phyloP scores from a whole-genome alignment of 1,284 basidiomycete genomes.

The Hemileia vastatrix region DNA sequence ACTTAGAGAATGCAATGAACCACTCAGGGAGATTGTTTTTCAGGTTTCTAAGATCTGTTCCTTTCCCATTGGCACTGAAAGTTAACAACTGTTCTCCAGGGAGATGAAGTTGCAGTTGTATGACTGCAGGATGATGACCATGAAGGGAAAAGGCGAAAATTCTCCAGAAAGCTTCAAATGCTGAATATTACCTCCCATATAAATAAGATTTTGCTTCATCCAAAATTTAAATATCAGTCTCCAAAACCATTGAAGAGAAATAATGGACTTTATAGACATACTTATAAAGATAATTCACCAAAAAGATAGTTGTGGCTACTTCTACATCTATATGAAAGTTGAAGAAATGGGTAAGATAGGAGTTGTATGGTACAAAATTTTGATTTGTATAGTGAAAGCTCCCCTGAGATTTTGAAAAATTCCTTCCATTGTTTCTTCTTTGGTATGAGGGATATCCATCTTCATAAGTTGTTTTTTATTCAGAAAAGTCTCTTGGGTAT shows the following conservation, averaged over 20 bases:
- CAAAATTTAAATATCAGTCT: not conserved
- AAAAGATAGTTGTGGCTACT: not conserved
- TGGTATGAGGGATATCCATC: not conserved
- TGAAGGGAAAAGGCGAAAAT: not conserved
- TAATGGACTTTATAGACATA: conserved; percentile 10
- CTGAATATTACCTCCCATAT: too few species aligned
- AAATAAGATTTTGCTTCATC: too few species aligned
- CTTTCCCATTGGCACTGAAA: too few species aligned
- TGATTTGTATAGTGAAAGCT: too few species aligned
- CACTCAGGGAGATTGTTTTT: too few species aligned
- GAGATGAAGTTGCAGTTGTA: not conserved
- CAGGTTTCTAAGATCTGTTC: too few species aligned
- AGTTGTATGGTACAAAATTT: too few species aligned
- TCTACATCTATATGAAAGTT: conserved; percentile 11
- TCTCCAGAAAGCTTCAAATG: not conserved
- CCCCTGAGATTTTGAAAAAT: not conserved
- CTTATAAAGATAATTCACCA: conserved; percentile 11
- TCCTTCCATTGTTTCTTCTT: not conserved
- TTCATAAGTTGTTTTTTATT: not conserved
- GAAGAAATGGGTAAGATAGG: not conserved
- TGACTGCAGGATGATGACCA: not conserved
- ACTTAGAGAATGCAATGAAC: too few species aligned
- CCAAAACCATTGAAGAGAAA: not conserved
- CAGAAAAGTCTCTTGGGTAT: not conserved
- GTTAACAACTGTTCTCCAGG: not conserved